Evolutionary conservation across 495 filamentous ascomycete genomes (phyloP).

Genomic region (Aspergillus hancockii): DNA sequence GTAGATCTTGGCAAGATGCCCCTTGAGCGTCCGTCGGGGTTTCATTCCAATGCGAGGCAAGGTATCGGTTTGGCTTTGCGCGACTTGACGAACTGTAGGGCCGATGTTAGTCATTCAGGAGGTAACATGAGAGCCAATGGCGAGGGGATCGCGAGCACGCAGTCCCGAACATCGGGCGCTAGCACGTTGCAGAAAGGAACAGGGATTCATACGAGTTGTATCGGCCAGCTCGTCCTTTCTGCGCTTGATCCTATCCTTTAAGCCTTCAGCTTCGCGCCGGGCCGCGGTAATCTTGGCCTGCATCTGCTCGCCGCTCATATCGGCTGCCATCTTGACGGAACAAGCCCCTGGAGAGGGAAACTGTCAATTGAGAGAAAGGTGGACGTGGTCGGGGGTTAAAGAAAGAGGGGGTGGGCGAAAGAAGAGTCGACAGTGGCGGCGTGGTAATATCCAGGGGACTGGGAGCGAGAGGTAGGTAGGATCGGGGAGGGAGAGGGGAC

Average conservation of each 20-base stretch:
- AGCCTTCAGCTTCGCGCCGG: conserved; percentile 92
- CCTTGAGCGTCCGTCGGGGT: conserved; percentile 91
- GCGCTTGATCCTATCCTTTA: conserved; percentile 98
- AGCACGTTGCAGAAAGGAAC: background rate
- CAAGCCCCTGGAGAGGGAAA: conserved; percentile 26
- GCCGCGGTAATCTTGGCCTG: conserved; percentile 92
- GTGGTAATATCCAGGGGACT: conserved; percentile 24
- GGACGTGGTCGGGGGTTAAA: conserved; percentile 13
- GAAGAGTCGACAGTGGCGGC: conserved; percentile 24
- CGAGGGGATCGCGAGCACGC: background rate
- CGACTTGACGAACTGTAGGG: conserved; percentile 81
- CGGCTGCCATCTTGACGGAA: conserved; percentile 53
- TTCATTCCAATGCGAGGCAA: conserved; percentile 95
- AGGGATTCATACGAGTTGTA: conserved; percentile 78
- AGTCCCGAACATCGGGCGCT: background rate
- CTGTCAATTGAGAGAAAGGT: conserved; percentile 22
- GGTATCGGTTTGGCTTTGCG: conserved; percentile 81
- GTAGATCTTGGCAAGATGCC: conserved; percentile 98
- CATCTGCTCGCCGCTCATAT: conserved; percentile 72
- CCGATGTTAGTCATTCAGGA: conserved; percentile 25
- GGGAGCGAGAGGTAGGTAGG: conserved; percentile 20
- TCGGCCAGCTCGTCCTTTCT: conserved; percentile 99
- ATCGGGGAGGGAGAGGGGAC: conserved; percentile 13
- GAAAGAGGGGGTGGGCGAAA: conserved; percentile 21
- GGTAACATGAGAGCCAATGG: conserved; percentile 4